These are phyloP conservation scores for Saururus chinensis DNA, from an alignment of 164 flowering plant genomes.

Conservation along the genomic window DNA sequence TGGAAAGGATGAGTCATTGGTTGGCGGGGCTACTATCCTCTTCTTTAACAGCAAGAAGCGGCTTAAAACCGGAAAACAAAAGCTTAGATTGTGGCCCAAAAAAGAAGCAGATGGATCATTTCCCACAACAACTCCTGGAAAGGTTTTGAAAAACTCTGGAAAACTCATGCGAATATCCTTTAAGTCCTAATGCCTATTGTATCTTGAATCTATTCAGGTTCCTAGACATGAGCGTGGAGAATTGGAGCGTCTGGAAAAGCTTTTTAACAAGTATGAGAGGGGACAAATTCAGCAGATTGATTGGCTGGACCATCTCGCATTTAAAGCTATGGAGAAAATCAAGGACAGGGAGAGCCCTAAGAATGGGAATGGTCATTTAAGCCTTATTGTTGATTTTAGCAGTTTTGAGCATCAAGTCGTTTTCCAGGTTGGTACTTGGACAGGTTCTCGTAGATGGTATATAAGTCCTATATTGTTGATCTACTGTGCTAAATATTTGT, in stretches of 20 bases:
- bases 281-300: slow-evolving; percentile 87
- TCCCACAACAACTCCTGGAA: slow-evolving; percentile 86
- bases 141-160: slow-evolving; percentile 34
- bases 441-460: not conserved
- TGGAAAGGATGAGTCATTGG: slow-evolving; percentile 61
- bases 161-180: not conserved
- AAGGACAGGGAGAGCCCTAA: slow-evolving; percentile 67
- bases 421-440: slow-evolving; percentile 55
- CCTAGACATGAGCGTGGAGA: slow-evolving; percentile 93
- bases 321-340: slow-evolving; percentile 70
- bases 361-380: slow-evolving; percentile 60
- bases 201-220: slow-evolving; percentile 35
- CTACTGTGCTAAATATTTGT: not conserved
- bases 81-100: slow-evolving; percentile 85
- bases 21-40: slow-evolving; percentile 93
- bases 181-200: not conserved
- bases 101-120: slow-evolving; percentile 94
- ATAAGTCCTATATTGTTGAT: not conserved
- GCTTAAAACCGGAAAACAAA: slow-evolving; percentile 92
- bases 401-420: slow-evolving; percentile 96
- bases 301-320: slow-evolving; percentile 92
- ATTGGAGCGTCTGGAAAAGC: slow-evolving; percentile 87
- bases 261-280: slow-evolving; percentile 88
- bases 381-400: slow-evolving; percentile 77
- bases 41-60: slow-evolving; percentile 86